These are phyloP conservation scores for Scenedesmus sp. DNA, from an alignment of 163 green algal genomes.

Conservation along the genomic window DNA sequence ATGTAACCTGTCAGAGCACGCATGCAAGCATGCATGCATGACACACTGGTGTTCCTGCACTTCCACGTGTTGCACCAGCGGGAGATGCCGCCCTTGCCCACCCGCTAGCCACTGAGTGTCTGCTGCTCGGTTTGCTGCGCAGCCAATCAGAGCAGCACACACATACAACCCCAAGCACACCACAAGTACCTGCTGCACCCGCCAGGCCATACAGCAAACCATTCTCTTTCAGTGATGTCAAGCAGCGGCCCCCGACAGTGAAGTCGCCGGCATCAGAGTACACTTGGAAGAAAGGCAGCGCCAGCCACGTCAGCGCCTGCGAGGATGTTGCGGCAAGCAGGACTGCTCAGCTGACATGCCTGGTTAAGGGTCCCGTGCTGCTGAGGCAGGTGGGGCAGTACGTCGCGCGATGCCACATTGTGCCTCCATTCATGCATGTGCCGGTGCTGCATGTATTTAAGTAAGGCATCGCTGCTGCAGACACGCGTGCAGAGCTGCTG, in stretches of 20 bases:
- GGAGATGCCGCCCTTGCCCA: background rate
- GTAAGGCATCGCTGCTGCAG: background rate
- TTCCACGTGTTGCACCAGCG: background rate
- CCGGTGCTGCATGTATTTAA: background rate
- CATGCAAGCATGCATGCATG: background rate
- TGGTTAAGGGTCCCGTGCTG: too few species aligned
- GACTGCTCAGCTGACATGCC: background rate
- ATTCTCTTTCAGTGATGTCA: slow-evolving; percentile 74
- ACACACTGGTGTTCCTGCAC: background rate
- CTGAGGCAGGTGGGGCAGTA: too few species aligned
- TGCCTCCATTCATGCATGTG: too few species aligned
- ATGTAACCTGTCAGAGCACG: background rate
- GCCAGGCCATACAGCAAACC: slow-evolving; percentile 67
- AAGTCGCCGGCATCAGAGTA: slow-evolving; percentile 74
- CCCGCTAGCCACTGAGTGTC: background rate
- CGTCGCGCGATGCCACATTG: too few species aligned
- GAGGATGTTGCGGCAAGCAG: background rate
- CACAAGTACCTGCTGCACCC: slow-evolving; percentile 32
- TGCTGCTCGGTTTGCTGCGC: background rate
- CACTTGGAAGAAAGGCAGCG: slow-evolving; percentile 74
- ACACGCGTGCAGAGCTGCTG: background rate
- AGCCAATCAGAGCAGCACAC: background rate
- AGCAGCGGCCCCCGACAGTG: slow-evolving; percentile 52
- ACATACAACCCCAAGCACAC: background rate
- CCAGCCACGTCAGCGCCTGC: slow-evolving; percentile 68